Percentiles rank a stretch among this genome's conserved stretches.
phyloP scores from a whole-genome alignment of 768 basidiomycete species.

The Glaciozyma antarctica region DNA sequence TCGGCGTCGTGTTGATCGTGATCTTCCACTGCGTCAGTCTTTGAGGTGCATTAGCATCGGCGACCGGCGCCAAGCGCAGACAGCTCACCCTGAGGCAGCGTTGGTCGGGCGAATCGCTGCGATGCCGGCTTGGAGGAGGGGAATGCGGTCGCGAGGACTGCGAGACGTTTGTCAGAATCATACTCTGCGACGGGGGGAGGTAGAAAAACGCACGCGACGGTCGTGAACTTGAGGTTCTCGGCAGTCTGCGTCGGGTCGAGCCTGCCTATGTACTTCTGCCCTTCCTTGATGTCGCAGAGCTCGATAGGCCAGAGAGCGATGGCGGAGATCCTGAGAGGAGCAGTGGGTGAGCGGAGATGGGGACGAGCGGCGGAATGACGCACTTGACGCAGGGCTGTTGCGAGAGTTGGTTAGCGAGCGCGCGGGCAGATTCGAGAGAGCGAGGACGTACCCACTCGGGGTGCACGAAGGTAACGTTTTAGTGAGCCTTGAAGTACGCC shows the following conservation, averaged over 20 bases:
- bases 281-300: conserved; percentile 2
- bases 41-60: not conserved
- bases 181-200: no score
- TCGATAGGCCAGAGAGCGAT: conserved; percentile 4
- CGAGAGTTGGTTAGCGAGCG: not conserved
- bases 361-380: not conserved
- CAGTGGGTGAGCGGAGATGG: not conserved
- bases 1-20: not conserved
- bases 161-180: no score
- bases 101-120: not conserved
- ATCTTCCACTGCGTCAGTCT: conserved; percentile 1
- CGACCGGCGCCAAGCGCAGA: not conserved
- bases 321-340: not conserved
- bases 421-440: not conserved
- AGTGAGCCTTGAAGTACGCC: conserved; percentile 15
- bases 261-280: conserved; percentile 11
- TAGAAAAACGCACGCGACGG: not conserved
- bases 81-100: not conserved
- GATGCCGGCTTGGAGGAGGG: not conserved
- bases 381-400: conserved; percentile 15
- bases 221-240: conserved; percentile 7
- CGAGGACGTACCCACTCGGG: conserved; percentile 9
- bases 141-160: not conserved
- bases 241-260: conserved; percentile 18
- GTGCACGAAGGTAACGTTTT: conserved; percentile 13